Evolutionary conservation across 1,139 yeast genomes (phyloP).

Genomic region (Kodamaea sp.): DNA sequence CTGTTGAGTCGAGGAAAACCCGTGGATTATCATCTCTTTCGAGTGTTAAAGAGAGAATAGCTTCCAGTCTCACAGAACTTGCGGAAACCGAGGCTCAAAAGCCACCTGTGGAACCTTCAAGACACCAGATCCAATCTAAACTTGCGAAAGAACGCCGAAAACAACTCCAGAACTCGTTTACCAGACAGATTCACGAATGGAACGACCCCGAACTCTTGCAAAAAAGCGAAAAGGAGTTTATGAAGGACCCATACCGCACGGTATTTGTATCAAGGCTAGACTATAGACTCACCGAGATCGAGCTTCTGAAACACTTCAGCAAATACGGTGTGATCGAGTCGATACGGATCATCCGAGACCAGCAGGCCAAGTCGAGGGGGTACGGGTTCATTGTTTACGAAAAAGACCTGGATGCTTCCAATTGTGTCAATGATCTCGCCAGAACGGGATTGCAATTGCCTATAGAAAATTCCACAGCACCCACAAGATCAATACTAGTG

Average conservation of each 20-base stretch:
- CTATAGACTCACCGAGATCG: conserved; percentile 67
- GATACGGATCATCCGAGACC: conserved; percentile 66
- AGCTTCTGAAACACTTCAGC: conserved; percentile 62
- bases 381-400: conserved; percentile 83
- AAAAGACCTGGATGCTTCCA: conserved; percentile 55
- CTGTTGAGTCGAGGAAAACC: conserved; percentile 54
- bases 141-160: conserved; percentile 10
- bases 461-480: conserved; percentile 11
- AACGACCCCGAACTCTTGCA: conserved; percentile 52
- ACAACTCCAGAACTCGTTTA: conserved; percentile 25
- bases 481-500: conserved; percentile 49
- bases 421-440: conserved; percentile 59
- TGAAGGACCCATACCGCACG: conserved; percentile 73
- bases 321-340: conserved; percentile 72
- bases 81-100: conserved; percentile 31
- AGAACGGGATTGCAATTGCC: conserved; percentile 48
- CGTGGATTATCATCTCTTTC: conserved; percentile 54
- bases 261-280: conserved; percentile 75
- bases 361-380: conserved; percentile 62
- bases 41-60: conserved; percentile 30
- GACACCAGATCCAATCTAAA: conserved; percentile 11
- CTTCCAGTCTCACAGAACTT: conserved; percentile 25
- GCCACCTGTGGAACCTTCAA: conserved; percentile 10
- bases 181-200: conserved; percentile 44
- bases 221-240: conserved; percentile 55